phyloP scores from a whole-genome alignment of 2,329 filamentous ascomycete species.

The Fusarium neocosmosporiellum region DNA sequence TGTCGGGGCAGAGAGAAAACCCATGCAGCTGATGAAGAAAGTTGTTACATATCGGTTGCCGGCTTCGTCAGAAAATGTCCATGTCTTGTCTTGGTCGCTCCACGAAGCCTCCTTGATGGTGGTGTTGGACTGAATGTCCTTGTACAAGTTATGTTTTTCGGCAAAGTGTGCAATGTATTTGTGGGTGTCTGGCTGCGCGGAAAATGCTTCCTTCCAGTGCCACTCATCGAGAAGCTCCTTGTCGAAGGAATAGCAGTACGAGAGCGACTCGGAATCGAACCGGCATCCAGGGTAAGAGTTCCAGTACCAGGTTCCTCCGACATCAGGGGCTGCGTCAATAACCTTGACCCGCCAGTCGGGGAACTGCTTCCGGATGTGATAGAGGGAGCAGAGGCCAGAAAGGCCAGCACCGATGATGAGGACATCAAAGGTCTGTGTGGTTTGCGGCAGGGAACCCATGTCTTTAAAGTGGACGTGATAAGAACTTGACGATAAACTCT shows the following conservation, averaged over 20 bases:
- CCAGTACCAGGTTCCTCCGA: slow-evolving; percentile 43
- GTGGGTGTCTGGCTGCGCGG: slow-evolving; percentile 37
- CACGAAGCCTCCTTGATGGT: background rate
- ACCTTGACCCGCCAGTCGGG: slow-evolving; percentile 32
- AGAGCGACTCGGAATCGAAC: slow-evolving; percentile 53
- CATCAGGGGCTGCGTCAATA: slow-evolving; percentile 31
- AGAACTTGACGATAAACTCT: background rate
- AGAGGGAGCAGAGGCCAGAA: slow-evolving; percentile 54
- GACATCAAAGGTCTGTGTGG: slow-evolving; percentile 23
- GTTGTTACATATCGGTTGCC: background rate
- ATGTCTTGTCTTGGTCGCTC: background rate
- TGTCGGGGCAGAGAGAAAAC: background rate
- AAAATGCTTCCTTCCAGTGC: slow-evolving; percentile 52
- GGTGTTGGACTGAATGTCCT: background rate
- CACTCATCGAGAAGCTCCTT: slow-evolving; percentile 32
- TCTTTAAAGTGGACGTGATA: background rate
- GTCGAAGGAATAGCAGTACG: slow-evolving; percentile 48
- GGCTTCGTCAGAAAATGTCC: background rate
- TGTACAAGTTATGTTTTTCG: background rate
- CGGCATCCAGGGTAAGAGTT: slow-evolving; percentile 45
- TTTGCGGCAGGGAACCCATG: slow-evolving; percentile 32
- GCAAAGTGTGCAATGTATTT: background rate
- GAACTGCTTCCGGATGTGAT: slow-evolving; percentile 51
- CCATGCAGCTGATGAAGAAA: background rate
- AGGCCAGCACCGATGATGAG: slow-evolving; percentile 43